Evolutionary conservation across 495 filamentous ascomycete genomes (phyloP).

Genomic region (Chaetomium fimeti): DNA sequence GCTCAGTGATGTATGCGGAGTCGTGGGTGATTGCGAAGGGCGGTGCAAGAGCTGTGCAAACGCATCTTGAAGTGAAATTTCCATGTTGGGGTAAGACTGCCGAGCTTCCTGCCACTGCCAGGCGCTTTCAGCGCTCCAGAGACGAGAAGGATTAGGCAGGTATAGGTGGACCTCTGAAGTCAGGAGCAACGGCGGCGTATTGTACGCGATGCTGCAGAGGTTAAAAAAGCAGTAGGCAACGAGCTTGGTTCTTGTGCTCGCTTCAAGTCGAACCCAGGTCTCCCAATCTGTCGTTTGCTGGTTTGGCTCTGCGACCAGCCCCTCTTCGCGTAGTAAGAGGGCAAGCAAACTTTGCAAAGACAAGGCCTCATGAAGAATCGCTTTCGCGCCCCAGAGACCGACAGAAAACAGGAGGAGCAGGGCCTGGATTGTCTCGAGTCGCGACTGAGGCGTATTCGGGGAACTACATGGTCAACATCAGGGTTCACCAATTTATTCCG

Average conservation of each 20-base stretch:
- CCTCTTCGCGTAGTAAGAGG: constrained; percentile 55
- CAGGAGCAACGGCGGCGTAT: constrained; percentile 56
- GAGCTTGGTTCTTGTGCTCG: constrained; percentile 55
- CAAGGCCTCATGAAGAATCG: constrained; percentile 57
- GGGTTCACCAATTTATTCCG: neutral
- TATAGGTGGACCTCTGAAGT: constrained; percentile 62
- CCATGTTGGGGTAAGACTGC: constrained; percentile 42
- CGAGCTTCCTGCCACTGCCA: constrained; percentile 53
- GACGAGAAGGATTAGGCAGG: constrained; percentile 54
- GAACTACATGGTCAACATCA: constrained; percentile 39
- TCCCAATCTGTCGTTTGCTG: constrained; percentile 51
- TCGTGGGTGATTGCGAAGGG: constrained; percentile 46
- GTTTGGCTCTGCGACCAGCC: constrained; percentile 44
- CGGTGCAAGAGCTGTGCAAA: constrained; percentile 50
- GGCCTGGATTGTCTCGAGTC: constrained; percentile 57
- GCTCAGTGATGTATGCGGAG: constrained; percentile 60
- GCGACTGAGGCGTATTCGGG: constrained; percentile 52
- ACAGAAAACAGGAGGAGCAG: constrained; percentile 56
- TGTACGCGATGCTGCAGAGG: constrained; percentile 57
- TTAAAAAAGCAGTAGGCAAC: constrained; percentile 60
- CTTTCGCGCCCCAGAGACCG: constrained; percentile 56
- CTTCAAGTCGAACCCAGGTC: constrained; percentile 57
- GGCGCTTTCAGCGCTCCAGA: constrained; percentile 53
- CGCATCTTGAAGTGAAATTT: constrained; percentile 52
- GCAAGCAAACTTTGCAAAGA: constrained; percentile 55